Percentiles rank a stretch among this genome's conserved stretches.
Conservation (phyloP, 352 stramenopile species). For the Phytophthora multivora region DNA sequence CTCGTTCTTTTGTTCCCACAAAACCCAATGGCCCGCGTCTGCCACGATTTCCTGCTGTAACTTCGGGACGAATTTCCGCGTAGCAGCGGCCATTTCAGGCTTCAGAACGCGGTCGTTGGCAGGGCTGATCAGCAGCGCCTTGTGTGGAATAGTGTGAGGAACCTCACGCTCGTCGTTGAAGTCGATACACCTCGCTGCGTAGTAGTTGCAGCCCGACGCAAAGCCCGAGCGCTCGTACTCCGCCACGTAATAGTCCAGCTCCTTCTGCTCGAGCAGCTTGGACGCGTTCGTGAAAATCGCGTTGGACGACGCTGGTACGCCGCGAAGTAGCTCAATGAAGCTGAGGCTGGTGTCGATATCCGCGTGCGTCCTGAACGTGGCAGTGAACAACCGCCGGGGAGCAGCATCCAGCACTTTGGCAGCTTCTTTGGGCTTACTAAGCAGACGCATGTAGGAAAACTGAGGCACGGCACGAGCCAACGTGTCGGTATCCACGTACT, state of each 20-base stretch:
- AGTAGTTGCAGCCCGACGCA: constrained; percentile 56
- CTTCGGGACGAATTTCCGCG: constrained; percentile 51
- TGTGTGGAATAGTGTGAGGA: constrained; percentile 39
- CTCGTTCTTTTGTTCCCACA: constrained; percentile 58
- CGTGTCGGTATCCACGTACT: constrained; percentile 50
- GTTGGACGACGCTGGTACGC: constrained; percentile 35
- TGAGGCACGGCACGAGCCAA: constrained; percentile 48
- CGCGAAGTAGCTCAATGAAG: constrained; percentile 32
- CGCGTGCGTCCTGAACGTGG: constrained; percentile 48
- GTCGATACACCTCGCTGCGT: constrained; percentile 57
- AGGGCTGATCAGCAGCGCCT: constrained; percentile 64
- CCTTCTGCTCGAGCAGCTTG: constrained; percentile 45
- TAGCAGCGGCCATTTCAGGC: constrained; percentile 59
- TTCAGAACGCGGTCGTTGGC: constrained; percentile 55
- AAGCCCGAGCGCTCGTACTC: constrained; percentile 63
- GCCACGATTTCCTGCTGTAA: constrained; percentile 52
- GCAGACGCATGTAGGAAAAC: constrained; percentile 72
- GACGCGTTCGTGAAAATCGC: constrained; percentile 44
- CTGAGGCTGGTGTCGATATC: constrained; percentile 33
- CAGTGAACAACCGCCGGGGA: constrained; percentile 54
- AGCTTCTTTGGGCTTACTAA: constrained; percentile 41
- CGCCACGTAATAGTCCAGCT: constrained; percentile 65
- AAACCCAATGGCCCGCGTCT: constrained; percentile 62
- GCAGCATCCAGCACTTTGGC: constrained; percentile 42
- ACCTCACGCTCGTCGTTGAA: constrained; percentile 49